Percentiles rank a stretch among this genome's conserved stretches.
Evolutionary conservation across 352 stramenopile species (phyloP).

Genomic region (Globisporangium alternatum): DNA sequence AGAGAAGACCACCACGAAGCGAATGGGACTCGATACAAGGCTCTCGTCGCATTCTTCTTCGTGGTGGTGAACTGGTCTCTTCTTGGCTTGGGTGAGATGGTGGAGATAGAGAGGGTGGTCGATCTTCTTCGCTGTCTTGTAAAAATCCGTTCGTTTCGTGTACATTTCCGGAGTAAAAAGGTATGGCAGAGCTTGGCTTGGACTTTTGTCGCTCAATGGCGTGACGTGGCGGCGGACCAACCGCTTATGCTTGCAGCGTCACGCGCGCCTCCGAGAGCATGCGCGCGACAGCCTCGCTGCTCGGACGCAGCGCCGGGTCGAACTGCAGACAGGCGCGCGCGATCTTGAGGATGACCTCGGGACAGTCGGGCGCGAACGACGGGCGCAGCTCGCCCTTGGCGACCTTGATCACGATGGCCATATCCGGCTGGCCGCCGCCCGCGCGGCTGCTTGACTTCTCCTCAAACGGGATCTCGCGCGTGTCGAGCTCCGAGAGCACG

Average conservation of each 20-base stretch:
- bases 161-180: constrained; percentile 12
- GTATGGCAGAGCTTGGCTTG: not conserved
- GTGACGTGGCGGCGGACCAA: not conserved
- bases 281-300: constrained; percentile 61
- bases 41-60: too few relatives aligned
- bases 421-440: constrained; percentile 54
- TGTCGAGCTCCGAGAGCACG: constrained; percentile 84
- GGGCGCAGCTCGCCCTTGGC: constrained; percentile 78
- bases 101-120: not conserved
- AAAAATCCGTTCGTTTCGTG: constrained; percentile 4
- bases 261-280: constrained; percentile 76
- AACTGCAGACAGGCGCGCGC: constrained; percentile 84
- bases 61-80: not conserved
- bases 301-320: constrained; percentile 75
- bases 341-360: constrained; percentile 57
- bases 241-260: constrained; percentile 38
- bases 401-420: constrained; percentile 81
- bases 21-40: too few relatives aligned
- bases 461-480: constrained; percentile 85
- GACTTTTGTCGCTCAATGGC: not conserved
- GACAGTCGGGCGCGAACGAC: constrained; percentile 53
- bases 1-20: not conserved
- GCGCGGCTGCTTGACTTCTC: constrained; percentile 75
- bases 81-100: not conserved
- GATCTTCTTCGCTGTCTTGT: constrained; percentile 8